Conservation (phyloP, 805 yeast genomes). For the Candida caryicola region DNA sequence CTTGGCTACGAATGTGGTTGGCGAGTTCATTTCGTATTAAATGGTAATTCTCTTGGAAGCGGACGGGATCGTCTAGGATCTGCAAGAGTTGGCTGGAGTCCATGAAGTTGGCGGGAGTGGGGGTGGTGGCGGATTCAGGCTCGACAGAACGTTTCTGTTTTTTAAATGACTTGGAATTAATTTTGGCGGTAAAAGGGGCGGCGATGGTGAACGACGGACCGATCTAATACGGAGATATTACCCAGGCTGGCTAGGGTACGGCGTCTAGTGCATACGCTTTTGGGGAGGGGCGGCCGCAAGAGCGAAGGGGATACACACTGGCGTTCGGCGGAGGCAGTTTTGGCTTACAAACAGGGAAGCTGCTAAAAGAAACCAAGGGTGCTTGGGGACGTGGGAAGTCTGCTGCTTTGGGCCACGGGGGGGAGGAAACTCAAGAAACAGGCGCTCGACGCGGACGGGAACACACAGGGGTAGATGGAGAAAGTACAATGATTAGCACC, state of each 20-base stretch:
- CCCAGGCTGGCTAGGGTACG: background rate
- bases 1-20: slow-evolving; percentile 29
- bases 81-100: slow-evolving; percentile 31
- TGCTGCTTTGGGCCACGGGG: too few relatives aligned
- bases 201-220: too few relatives aligned
- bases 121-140: slow-evolving; percentile 1
- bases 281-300: too few relatives aligned
- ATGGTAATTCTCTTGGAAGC: slow-evolving; percentile 25
- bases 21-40: slow-evolving; percentile 30
- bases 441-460: background rate
- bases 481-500: too few relatives aligned
- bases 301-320: background rate
- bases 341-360: too few relatives aligned
- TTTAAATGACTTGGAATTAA: background rate
- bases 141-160: background rate
- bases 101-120: slow-evolving; percentile 16
- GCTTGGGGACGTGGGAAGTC: too few relatives aligned
- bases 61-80: slow-evolving; percentile 39
- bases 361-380: too few relatives aligned
- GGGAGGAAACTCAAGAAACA: too few relatives aligned
- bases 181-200: background rate
- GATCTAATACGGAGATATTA: too few relatives aligned
- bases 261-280: background rate
- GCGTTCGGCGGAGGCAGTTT: background rate
- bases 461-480: too few relatives aligned